Conservation (phyloP, 2,329 filamentous ascomycete genomes). For the Penicillium palitans region DNA sequence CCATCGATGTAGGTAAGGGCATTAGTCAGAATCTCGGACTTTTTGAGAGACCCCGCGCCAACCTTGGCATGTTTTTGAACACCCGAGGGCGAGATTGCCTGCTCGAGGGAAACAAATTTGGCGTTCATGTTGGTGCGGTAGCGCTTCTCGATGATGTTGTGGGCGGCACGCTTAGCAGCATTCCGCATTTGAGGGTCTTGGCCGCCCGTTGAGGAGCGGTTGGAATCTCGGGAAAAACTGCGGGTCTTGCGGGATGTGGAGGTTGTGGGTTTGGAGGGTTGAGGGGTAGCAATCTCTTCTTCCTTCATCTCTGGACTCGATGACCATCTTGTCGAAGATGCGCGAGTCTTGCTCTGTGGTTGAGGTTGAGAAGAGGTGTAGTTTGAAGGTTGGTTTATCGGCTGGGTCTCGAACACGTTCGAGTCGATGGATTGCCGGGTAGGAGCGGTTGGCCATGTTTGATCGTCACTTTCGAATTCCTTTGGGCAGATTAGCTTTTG, state of each 20-base stretch:
- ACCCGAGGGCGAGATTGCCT: conserved; percentile 34
- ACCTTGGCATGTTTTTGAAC: conserved; percentile 27
- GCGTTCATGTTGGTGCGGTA: conserved; percentile 47
- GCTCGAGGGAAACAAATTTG: conserved; percentile 43
- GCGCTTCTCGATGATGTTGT: conserved; percentile 46
- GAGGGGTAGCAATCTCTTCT: conserved; percentile 25
- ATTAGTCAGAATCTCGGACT: conserved; percentile 41
- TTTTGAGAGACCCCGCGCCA: conserved; percentile 38
- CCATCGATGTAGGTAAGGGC: conserved; percentile 40
- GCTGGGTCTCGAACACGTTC: conserved; percentile 11
- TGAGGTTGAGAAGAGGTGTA: conserved; percentile 8
- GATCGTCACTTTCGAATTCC: conserved; percentile 40
- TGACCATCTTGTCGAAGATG: conserved; percentile 25
- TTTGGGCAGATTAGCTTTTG: conserved; percentile 1
- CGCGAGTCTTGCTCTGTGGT: conserved; percentile 11
- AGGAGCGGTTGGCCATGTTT: conserved; percentile 32
- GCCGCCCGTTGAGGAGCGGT: conserved; percentile 19
- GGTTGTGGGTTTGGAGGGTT: conserved; percentile 15
- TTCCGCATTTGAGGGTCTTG: conserved; percentile 31
- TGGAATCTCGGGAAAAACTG: conserved; percentile 31
- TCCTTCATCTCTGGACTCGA: conserved; percentile 32
- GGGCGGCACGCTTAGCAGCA: conserved; percentile 43
- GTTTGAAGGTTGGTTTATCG: conserved; percentile 4
- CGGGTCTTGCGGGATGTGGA: conserved; percentile 27
- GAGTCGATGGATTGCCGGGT: conserved; percentile 23